Conservation (phyloP, 768 basidiomycete species). For the Pilatotrama ljubarskyi region DNA sequence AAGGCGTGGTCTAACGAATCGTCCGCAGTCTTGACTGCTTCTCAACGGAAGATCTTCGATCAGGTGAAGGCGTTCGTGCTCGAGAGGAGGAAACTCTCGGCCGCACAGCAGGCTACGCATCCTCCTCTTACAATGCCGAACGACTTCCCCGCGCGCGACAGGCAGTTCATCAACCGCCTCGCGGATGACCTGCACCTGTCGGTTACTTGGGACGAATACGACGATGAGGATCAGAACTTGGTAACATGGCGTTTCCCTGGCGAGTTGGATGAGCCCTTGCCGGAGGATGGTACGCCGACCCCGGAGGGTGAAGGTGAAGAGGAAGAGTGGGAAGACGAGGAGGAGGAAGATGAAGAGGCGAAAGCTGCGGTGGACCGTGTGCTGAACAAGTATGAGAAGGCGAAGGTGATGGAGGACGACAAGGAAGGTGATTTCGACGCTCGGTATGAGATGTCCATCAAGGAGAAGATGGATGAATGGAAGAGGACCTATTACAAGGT, state of each 20-base stretch:
- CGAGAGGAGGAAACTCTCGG: slow-evolving; percentile 38
- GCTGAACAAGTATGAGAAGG: slow-evolving; percentile 84
- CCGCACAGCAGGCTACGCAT: slow-evolving; percentile 14
- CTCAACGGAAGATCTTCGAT: slow-evolving; percentile 79
- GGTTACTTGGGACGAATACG: slow-evolving; percentile 92
- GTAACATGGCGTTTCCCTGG: slow-evolving; percentile 67
- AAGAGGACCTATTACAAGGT: slow-evolving; percentile 90
- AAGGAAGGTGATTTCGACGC: slow-evolving; percentile 78
- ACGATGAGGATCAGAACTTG: slow-evolving; percentile 77
- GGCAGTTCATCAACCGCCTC: slow-evolving; percentile 74
- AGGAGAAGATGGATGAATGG: slow-evolving; percentile 91
- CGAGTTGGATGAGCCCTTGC: slow-evolving; percentile 36
- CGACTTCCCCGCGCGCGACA: slow-evolving; percentile 76
- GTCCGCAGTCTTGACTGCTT: slow-evolving; percentile 61
- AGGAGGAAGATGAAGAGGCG: slow-evolving; percentile 72
- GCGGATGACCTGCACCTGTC: slow-evolving; percentile 75
- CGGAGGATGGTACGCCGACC: slow-evolving; percentile 37
- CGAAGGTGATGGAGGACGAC: slow-evolving; percentile 71
- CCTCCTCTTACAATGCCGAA: slow-evolving; percentile 69
- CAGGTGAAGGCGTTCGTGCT: slow-evolving; percentile 76
- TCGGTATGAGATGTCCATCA: slow-evolving; percentile 67
- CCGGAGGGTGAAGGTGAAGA: slow-evolving; percentile 46
- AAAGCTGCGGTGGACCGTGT: slow-evolving; percentile 77
- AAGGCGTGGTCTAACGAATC: no score
- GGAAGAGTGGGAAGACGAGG: slow-evolving; percentile 50